Conservation (phyloP, 768 basidiomycete genomes). For the Sarcodon aspratus region DNA sequence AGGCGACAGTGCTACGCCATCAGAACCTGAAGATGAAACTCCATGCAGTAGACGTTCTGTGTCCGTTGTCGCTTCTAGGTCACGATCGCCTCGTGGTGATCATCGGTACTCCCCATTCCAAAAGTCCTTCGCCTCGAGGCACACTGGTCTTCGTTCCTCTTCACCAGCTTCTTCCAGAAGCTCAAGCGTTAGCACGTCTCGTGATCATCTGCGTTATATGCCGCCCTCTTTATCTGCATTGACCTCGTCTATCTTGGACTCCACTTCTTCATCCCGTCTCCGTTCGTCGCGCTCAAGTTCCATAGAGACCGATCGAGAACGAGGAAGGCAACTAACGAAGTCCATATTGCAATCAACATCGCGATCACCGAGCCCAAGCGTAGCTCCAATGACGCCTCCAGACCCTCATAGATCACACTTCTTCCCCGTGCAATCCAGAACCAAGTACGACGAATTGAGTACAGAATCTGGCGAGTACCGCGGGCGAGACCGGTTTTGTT, state of each 20-base stretch:
- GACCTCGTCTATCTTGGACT: conserved; percentile 14
- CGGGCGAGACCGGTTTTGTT: too few relatives aligned
- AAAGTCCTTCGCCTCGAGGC: conserved; percentile 28
- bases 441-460: background rate
- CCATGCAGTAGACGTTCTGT: conserved; percentile 3
- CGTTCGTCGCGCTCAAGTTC: conserved; percentile 5
- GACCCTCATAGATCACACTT: conserved; percentile 9
- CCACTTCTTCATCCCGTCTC: conserved; percentile 9
- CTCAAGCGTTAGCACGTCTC: conserved; percentile 4
- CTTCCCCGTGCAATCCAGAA: conserved; percentile 4
- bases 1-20: conserved; percentile 22
- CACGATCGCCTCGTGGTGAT: conserved; percentile 19
- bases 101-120: conserved; percentile 27
- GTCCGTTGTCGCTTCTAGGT: conserved; percentile 6
- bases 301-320: conserved; percentile 3
- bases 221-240: conserved; percentile 12
- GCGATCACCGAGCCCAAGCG: conserved; percentile 37
- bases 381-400: conserved; percentile 32
- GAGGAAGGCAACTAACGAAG: conserved; percentile 22
- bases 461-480: too few relatives aligned
- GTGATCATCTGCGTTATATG: conserved; percentile 3
- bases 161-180: conserved; percentile 11
- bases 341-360: conserved; percentile 17
- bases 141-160: conserved; percentile 15
- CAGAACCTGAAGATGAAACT: conserved; percentile 12